Conservation (phyloP, 2,329 filamentous ascomycete genomes). For the Scedosporium apiospermum region DNA sequence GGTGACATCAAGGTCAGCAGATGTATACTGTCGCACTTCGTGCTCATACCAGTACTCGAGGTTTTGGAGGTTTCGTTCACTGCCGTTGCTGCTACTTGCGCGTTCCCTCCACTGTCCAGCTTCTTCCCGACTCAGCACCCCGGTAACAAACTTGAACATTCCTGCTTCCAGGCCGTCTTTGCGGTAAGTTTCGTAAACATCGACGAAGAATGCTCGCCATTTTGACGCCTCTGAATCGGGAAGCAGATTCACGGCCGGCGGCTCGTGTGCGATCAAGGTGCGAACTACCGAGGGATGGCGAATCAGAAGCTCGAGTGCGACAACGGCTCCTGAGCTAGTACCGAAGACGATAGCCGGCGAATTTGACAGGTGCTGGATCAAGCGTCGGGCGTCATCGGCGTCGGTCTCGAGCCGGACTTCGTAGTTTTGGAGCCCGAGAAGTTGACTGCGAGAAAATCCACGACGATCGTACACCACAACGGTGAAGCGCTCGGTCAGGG, state of each 20-base stretch:
- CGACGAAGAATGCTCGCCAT: neutral
- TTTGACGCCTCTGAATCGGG: neutral
- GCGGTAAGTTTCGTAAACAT: neutral
- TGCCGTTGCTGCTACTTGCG: neutral
- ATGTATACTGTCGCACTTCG: neutral
- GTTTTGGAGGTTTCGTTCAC: neutral
- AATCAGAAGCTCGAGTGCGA: neutral
- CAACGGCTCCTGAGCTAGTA: neutral
- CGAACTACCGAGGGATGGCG: neutral
- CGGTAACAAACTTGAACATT: neutral
- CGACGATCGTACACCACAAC: neutral
- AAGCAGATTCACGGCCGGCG: neutral
- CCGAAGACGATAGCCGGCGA: neutral
- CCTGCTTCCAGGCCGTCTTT: neutral
- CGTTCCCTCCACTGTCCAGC: neutral
- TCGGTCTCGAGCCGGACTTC: neutral
- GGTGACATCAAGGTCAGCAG: neutral
- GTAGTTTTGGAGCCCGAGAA: neutral
- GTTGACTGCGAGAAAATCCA: neutral
- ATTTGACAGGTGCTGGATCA: neutral
- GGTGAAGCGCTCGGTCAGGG: neutral
- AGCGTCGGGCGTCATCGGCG: neutral
- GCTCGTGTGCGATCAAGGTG: neutral
- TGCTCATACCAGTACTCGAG: neutral
- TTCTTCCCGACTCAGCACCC: neutral